Evolutionary conservation across 1,139 yeast genomes (phyloP).

Genomic region (Lodderomyces margitis): DNA sequence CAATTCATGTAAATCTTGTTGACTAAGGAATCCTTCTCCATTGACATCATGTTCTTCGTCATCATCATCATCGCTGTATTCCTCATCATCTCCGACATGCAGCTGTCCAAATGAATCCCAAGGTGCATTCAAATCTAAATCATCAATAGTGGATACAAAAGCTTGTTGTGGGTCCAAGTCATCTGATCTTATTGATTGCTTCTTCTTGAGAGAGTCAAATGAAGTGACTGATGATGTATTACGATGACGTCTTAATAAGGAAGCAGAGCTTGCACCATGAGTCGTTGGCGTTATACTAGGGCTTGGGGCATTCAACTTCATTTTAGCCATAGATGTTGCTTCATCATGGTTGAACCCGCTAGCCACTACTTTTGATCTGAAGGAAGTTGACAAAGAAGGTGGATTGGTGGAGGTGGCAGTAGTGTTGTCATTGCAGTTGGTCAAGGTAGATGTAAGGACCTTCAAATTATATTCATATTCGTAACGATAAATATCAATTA

Average conservation of each 20-base stretch:
- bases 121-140: constrained; percentile 20
- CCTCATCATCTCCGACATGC: constrained; percentile 21
- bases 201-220: constrained; percentile 3
- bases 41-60: constrained; percentile 10
- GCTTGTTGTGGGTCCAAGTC: constrained; percentile 24
- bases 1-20: constrained; percentile 18
- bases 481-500: constrained; percentile 46
- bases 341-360: background rate
- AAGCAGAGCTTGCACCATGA: background rate
- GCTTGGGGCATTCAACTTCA: constrained; percentile 4
- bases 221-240: constrained; percentile 11
- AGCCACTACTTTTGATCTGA: background rate
- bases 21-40: constrained; percentile 6
- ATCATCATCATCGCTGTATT: constrained; percentile 10
- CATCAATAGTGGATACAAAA: constrained; percentile 36
- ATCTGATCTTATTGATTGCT: constrained; percentile 14
- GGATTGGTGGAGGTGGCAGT: background rate
- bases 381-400: background rate
- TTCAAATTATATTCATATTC: constrained; percentile 31
- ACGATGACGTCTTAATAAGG: constrained; percentile 1
- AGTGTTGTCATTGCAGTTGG: constrained; percentile 16
- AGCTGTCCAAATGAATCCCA: constrained; percentile 31
- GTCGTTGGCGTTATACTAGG: constrained; percentile 6
- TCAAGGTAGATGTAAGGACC: background rate
- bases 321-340: background rate